phyloP scores from a whole-genome alignment of 1,284 basidiomycete species.

The Cryptococcus sp. region DNA sequence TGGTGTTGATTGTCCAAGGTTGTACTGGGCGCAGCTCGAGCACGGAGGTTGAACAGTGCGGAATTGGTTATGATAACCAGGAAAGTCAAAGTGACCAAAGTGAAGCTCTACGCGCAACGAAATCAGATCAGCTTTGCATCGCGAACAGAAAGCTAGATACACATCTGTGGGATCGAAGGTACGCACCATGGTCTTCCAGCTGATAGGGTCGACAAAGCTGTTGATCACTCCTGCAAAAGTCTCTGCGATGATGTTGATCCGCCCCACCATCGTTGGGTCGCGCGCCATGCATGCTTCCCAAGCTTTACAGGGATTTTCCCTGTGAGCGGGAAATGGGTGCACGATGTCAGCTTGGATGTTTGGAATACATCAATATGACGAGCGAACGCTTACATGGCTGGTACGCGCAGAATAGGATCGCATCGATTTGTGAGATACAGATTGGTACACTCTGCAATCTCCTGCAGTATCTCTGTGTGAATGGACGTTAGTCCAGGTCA shows the following conservation, averaged over 20 bases:
- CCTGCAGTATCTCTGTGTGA: slow-evolving; percentile 80
- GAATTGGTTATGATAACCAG: slow-evolving; percentile 80
- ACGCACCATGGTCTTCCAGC: slow-evolving; percentile 89
- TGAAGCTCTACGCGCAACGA: slow-evolving; percentile 64
- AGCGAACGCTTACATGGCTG: slow-evolving; percentile 64
- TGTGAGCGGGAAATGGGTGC: slow-evolving; percentile 11
- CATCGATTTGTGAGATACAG: slow-evolving; percentile 83
- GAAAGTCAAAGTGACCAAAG: slow-evolving; percentile 74
- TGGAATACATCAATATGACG: too few relatives aligned
- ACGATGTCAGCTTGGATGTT: slow-evolving; percentile 1
- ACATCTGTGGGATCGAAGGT: neutral
- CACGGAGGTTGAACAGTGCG: slow-evolving; percentile 60
- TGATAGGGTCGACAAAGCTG: slow-evolving; percentile 93
- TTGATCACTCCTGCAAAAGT: slow-evolving; percentile 95
- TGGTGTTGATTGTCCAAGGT: neutral
- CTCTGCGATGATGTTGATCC: slow-evolving; percentile 87
- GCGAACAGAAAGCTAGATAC: too few relatives aligned
- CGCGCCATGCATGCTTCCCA: slow-evolving; percentile 98
- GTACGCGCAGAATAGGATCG: slow-evolving; percentile 64
- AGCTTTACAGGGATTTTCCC: slow-evolving; percentile 70
- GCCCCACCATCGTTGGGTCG: slow-evolving; percentile 84
- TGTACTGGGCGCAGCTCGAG: slow-evolving; percentile 40
- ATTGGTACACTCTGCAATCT: slow-evolving; percentile 78
- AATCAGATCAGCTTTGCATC: neutral
- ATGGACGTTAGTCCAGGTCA: neutral